Conservation (phyloP, 2,329 filamentous ascomycete genomes). For the Dactylonectria macrodidyma region DNA sequence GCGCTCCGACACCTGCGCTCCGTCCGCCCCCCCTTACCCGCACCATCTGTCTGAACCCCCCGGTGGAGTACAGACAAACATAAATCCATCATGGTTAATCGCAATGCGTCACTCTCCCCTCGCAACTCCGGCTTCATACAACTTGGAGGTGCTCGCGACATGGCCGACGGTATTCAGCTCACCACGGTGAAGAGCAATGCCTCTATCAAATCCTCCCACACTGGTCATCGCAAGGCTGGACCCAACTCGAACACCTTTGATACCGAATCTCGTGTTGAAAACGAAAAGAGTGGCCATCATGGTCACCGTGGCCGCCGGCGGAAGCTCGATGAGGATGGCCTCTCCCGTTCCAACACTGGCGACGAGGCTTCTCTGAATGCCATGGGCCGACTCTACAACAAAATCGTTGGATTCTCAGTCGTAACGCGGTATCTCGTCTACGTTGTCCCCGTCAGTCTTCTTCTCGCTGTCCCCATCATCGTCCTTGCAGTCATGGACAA, state of each 20-base stretch:
- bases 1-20: constrained; percentile 16
- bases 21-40: constrained; percentile 11
- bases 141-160: constrained; percentile 55
- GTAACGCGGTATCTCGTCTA: constrained; percentile 79
- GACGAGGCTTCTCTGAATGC: constrained; percentile 73
- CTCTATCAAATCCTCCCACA: constrained; percentile 62
- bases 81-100: constrained; percentile 46
- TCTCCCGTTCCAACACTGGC: constrained; percentile 63
- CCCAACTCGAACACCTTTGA: constrained; percentile 56
- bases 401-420: constrained; percentile 74
- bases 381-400: constrained; percentile 77
- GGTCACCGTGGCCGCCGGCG: constrained; percentile 64
- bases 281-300: constrained; percentile 63
- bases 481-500: constrained; percentile 63
- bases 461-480: constrained; percentile 75
- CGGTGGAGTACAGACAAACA: constrained; percentile 40
- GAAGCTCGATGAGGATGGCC: constrained; percentile 58
- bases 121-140: constrained; percentile 62
- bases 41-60: constrained; percentile 37
- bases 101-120: constrained; percentile 53
- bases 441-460: constrained; percentile 73
- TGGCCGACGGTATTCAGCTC: constrained; percentile 67
- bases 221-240: constrained; percentile 65
- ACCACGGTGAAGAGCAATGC: constrained; percentile 68
- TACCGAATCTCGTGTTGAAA: constrained; percentile 51